Conservation (phyloP, 768 basidiomycete species). For the Auriculariales sp. region DNA sequence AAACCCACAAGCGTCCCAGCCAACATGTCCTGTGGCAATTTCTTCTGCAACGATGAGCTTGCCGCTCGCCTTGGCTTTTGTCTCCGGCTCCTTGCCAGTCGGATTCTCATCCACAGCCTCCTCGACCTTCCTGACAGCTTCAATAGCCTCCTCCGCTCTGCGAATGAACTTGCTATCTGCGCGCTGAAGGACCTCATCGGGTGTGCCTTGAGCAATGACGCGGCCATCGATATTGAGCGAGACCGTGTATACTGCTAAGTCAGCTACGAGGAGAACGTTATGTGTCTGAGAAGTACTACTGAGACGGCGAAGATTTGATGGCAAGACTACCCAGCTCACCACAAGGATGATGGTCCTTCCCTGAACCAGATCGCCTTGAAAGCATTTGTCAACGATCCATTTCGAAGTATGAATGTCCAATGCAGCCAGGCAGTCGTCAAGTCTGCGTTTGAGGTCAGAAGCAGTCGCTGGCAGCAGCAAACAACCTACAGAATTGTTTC, state of each 20-base stretch:
- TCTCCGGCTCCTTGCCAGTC: slow-evolving; percentile 2
- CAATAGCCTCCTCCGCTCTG: slow-evolving; percentile 12
- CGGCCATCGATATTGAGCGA: slow-evolving; percentile 40
- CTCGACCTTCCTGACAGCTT: slow-evolving; percentile 6
- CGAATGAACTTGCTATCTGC: slow-evolving; percentile 20
- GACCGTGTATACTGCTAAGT: slow-evolving; percentile 43
- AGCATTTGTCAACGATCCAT: slow-evolving; percentile 34
- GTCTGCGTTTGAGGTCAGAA: too few species aligned
- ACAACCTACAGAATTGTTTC: slow-evolving; percentile 58
- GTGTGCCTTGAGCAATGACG: slow-evolving; percentile 31
- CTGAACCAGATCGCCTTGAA: slow-evolving; percentile 24
- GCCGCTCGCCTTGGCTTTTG: slow-evolving; percentile 8
- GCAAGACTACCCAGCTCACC: too few species aligned
- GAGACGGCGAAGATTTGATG: too few species aligned
- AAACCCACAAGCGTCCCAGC: slow-evolving; percentile 7
- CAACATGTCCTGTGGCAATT: slow-evolving; percentile 10
- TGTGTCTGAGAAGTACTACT: slow-evolving; percentile 24
- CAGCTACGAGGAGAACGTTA: slow-evolving; percentile 35
- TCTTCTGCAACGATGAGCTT: slow-evolving; percentile 13
- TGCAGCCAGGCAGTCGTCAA: slow-evolving; percentile 38
- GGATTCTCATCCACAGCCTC: slow-evolving; percentile 1
- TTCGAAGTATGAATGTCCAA: slow-evolving; percentile 41
- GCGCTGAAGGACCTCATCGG: slow-evolving; percentile 28
- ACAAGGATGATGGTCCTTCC: slow-evolving; percentile 29
- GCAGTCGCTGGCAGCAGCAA: too few species aligned